These are phyloP conservation scores for Gleditsia sinensis DNA, from an alignment of 306 rosid genomes.

Conservation along the genomic window DNA sequence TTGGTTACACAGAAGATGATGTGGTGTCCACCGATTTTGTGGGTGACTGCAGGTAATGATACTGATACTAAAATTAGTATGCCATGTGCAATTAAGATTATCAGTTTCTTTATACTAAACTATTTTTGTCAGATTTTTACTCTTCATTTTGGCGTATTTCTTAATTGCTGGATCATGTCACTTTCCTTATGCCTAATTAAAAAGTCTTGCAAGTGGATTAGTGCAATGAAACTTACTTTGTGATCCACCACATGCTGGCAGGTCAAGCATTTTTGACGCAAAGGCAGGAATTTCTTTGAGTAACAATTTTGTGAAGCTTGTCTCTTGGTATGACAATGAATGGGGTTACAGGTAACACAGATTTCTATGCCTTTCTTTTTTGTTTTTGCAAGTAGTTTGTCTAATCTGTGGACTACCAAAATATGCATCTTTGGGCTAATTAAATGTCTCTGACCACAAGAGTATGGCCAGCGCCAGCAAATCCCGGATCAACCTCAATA, in stretches of 20 bases:
- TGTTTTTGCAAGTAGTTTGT: not conserved
- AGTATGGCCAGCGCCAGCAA: not conserved
- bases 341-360: slow-evolving; percentile 59
- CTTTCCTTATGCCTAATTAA: not conserved
- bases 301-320: slow-evolving; percentile 68
- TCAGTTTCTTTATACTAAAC: not conserved
- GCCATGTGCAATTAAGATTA: not conserved
- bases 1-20: slow-evolving; percentile 59
- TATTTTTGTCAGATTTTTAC: too few relatives aligned
- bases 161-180: too few relatives aligned
- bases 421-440: too few relatives aligned
- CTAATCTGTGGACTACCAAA: too few relatives aligned
- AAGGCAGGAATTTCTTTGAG: slow-evolving; percentile 76
- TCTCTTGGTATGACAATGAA: slow-evolving; percentile 75
- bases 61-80: not conserved
- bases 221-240: slow-evolving; percentile 21
- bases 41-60: slow-evolving; percentile 60
- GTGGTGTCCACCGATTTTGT: slow-evolving; percentile 56
- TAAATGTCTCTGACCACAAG: not conserved
- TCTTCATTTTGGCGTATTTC: too few relatives aligned
- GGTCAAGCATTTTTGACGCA: slow-evolving; percentile 59
- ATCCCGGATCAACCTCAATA: not conserved
- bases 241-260: slow-evolving; percentile 31
- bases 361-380: not conserved
- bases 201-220: not conserved